phyloP scores from a whole-genome alignment of 2,329 filamentous ascomycete genomes.

The Phaeosphaeria sp. region DNA sequence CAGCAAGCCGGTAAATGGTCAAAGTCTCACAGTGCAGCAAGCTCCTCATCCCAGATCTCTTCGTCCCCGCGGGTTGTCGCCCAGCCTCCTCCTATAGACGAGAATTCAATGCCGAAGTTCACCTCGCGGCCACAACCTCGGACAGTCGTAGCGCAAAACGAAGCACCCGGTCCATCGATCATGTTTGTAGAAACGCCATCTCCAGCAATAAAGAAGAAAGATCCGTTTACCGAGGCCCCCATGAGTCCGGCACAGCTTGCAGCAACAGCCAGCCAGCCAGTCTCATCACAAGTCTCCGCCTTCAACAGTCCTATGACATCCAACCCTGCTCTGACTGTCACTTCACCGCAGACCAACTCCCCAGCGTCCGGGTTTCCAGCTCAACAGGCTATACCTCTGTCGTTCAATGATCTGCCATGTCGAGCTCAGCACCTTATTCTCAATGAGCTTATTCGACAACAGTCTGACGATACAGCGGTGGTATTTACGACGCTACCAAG shows the following conservation, averaged over 20 bases:
- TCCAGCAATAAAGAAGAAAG: constrained; percentile 21
- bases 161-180: constrained; percentile 71
- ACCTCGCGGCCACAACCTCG: constrained; percentile 76
- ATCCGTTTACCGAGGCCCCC: constrained; percentile 28
- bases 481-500: constrained; percentile 84
- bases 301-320: constrained; percentile 5
- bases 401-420: constrained; percentile 85
- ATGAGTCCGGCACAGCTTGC: constrained; percentile 8
- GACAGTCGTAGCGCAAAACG: constrained; percentile 68
- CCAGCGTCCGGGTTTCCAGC: constrained; percentile 57
- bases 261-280: constrained; percentile 8
- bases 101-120: constrained; percentile 68
- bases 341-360: constrained; percentile 1
- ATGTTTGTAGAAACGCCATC: constrained; percentile 69
- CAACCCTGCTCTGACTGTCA: constrained; percentile 1
- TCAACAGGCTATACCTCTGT: constrained; percentile 70
- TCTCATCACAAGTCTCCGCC: constrained; percentile 1
- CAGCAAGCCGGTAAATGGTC: constrained; percentile 3
- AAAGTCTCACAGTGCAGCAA: constrained; percentile 23
- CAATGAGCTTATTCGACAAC: constrained; percentile 75
- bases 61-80: constrained; percentile 30
- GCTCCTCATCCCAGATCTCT: constrained; percentile 24
- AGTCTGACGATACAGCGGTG: constrained; percentile 67
- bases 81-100: constrained; percentile 57
- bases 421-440: constrained; percentile 85